Percentiles rank a stretch among this genome's conserved stretches.
These are phyloP conservation scores for Neckera pumila DNA, from an alignment of 225 moss, liverwort and hornwort genomes.

Conservation along the genomic window DNA sequence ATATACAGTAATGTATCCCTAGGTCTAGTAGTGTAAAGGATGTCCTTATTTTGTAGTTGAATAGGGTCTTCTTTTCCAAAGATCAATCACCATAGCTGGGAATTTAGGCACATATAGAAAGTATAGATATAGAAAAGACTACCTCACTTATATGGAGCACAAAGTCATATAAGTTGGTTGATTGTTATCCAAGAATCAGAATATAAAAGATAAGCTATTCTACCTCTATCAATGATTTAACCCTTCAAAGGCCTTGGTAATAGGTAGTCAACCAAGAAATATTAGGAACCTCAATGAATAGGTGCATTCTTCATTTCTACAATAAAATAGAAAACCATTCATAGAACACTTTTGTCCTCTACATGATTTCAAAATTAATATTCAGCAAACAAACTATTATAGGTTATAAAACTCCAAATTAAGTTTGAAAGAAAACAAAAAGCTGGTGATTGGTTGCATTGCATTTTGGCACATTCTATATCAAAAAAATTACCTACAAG, in stretches of 20 bases:
- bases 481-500: neutral
- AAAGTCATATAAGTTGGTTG: rapidly evolving
- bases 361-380: rapidly evolving
- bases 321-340: neutral
- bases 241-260: rapidly evolving
- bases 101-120: neutral
- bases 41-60: neutral
- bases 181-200: neutral
- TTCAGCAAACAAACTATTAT: neutral
- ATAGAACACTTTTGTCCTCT: rapidly evolving
- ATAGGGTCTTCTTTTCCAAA: neutral
- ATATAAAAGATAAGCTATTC: neutral
- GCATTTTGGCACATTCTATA: neutral
- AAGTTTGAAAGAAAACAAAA: neutral
- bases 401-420: neutral
- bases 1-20: rapidly evolving
- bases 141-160: rapidly evolving
- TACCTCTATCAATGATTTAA: no score
- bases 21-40: neutral
- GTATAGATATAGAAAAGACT: no score
- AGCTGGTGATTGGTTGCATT: neutral
- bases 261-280: neutral
- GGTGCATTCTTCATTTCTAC: rapidly evolving
- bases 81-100: rapidly evolving
- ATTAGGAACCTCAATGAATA: rapidly evolving